phyloP scores from a whole-genome alignment of 768 basidiomycete genomes.

The Inosperma sp. region DNA sequence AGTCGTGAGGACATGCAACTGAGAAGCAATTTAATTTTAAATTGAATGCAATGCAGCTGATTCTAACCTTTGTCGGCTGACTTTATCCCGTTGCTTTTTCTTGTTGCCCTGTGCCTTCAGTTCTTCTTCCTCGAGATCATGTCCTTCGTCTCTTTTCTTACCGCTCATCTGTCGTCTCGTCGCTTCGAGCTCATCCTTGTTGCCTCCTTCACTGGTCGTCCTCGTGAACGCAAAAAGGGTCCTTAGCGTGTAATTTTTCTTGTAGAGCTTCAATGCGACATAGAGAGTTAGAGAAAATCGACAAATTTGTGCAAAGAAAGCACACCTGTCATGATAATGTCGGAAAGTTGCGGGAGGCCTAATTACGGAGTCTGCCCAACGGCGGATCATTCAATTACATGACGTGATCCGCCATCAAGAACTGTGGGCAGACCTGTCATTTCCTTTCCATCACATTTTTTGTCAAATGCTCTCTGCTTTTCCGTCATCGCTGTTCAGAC shows the following conservation, averaged over 20 bases:
- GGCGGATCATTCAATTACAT: no score
- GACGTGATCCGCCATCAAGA: no score
- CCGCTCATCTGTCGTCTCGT: slow-evolving; percentile 69
- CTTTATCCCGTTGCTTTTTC: slow-evolving; percentile 38
- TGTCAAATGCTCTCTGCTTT: no score
- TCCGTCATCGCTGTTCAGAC: no score
- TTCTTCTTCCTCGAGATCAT: slow-evolving; percentile 69
- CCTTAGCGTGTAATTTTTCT: slow-evolving; percentile 70
- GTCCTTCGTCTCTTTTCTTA: slow-evolving; percentile 79
- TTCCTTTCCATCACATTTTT: no score
- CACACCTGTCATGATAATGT: no score
- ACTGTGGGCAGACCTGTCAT: no score
- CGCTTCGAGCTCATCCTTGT: slow-evolving; percentile 81
- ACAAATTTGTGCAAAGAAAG: no score
- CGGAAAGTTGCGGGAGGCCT: no score
- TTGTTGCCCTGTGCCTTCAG: slow-evolving; percentile 47
- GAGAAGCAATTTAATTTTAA: slow-evolving; percentile 19
- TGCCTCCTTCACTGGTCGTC: slow-evolving; percentile 41
- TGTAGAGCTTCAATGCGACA: slow-evolving; percentile 54
- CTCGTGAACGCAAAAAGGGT: slow-evolving; percentile 54
- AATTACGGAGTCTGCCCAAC: no score
- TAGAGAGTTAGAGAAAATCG: background rate
- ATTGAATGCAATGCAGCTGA: background rate
- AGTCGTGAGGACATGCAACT: slow-evolving; percentile 56
- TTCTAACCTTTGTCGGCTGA: slow-evolving; percentile 50